Evolutionary conservation across 495 filamentous ascomycete species (phyloP), one percentile per base, ranked within the genome.

Genomic region (Penicillium steckii): DNA sequence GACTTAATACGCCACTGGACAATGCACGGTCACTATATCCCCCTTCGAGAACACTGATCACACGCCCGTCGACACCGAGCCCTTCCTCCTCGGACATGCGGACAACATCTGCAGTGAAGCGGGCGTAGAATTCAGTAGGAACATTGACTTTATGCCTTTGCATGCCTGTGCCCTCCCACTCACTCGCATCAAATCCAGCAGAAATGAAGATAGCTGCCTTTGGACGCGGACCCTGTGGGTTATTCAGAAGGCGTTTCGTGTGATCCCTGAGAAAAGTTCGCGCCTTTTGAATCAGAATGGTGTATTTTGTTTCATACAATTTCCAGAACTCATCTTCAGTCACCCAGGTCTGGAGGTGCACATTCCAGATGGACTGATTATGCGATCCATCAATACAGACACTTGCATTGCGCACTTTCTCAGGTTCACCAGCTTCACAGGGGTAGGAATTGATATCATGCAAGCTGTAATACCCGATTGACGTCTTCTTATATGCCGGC

Each of bases 361-460:
- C 82, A 60, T 98, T 98, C 88, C 93, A 97, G 37, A 97, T 85
- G 21, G 82, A 90, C 65, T 97, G 94, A 8, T 87, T 85, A 64
- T 97, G 92, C 1, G 92, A 89, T 51, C 89, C 89, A 44, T 96
- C 92, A 46, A 98, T 81, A 61, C 95, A 97, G 17, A 97, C 65
- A 65, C 90, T 95, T 0, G 94, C 94, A 57, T 90, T 93, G 63
- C 84, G 87, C 44, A 97, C 83, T 65, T 97, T 97, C 7, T 93
- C 89, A 32, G 85, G 81, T 37, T 96, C 91, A 25, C 92, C 95
- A 56, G 73, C 77, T 63, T 97, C 94, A 65, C 94, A 98, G 1
- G 94, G 94, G 62, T 90, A 98, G 7, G 90, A 96, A 70, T 97
- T 96, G 70, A 98, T 96, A 65, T 98, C 94, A 65, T 98, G 94